Evolutionary conservation across 176 grass and related monocot species (phyloP).

Genomic region (sorghum (Sorghum bicolor)): Sorghum_bicolor_NCBIv3 NC_012873.2:65843001-65843500

Average conservation of each 20-base stretch:
- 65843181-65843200: background rate
- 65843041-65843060: background rate
- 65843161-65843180: background rate
- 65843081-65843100: background rate
- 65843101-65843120: background rate
- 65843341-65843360: conserved; percentile 28
- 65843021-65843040: background rate
- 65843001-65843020: background rate
- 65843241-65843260: background rate
- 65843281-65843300: conserved; percentile 19
- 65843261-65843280: background rate
- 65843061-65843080: background rate
- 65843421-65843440: conserved; percentile 53
- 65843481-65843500: conserved; percentile 40
- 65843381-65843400: conserved; percentile 34
- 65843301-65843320: conserved; percentile 23
- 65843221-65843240: conserved; percentile 1
- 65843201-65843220: conserved; percentile 11
- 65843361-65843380: conserved; percentile 46
- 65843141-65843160: conserved; percentile 16
- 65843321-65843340: conserved; percentile 1
- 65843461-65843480: conserved; percentile 41
- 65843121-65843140: background rate
- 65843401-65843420: conserved; percentile 67
- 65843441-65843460: conserved; percentile 34